Conservation (phyloP, 345 rosid species). For the Populus tremula region DNA sequence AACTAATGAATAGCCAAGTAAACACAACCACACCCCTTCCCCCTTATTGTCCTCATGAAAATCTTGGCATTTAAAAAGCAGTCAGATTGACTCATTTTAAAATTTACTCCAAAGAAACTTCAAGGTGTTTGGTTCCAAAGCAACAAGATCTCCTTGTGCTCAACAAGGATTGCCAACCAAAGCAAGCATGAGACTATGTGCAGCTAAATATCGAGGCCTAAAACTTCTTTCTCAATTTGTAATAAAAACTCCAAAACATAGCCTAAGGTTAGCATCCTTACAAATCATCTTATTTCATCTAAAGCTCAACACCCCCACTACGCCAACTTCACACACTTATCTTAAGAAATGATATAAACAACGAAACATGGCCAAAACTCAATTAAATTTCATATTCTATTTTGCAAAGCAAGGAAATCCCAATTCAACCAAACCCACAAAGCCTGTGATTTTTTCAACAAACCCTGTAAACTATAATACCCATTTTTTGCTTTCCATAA, state of each 20-base stretch:
- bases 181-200: neutral
- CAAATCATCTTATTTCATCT: neutral
- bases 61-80: neutral
- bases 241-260: neutral
- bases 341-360: neutral
- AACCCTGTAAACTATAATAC: neutral
- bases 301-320: neutral
- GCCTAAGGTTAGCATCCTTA: neutral
- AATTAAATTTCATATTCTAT: neutral
- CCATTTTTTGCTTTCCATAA: neutral
- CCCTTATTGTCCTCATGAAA: neutral
- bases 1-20: neutral
- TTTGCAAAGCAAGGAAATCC: neutral
- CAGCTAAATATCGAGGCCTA: neutral
- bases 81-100: neutral
- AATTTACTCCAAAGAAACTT: neutral
- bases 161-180: neutral
- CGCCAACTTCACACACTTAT: neutral
- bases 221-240: neutral
- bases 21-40: neutral
- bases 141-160: neutral
- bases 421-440: constrained; percentile 2
- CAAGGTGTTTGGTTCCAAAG: neutral
- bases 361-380: neutral
- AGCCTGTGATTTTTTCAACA: neutral